phyloP scores from a whole-genome alignment of 208 protist species.

The Leishmania turanica region DNA sequence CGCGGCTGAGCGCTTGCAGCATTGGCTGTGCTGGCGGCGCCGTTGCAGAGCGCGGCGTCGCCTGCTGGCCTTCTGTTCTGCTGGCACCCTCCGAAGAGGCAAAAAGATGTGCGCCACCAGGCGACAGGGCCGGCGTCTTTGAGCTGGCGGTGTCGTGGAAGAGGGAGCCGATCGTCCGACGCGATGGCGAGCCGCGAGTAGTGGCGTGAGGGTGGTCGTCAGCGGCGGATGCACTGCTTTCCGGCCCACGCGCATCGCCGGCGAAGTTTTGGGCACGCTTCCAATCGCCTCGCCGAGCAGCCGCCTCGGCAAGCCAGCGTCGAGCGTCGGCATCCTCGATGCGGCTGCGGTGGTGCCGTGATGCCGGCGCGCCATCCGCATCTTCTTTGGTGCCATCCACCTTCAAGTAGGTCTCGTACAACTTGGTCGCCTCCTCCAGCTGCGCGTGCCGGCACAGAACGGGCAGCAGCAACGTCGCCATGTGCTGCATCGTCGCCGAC shows the following conservation, averaged over 20 bases:
- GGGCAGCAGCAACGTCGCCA: constrained; percentile 67
- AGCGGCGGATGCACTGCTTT: background rate
- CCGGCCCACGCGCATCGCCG: background rate
- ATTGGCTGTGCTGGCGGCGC: background rate
- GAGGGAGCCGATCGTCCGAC: constrained; percentile 19
- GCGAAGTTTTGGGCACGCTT: constrained; percentile 19
- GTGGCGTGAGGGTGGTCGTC: background rate
- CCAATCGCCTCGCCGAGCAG: constrained; percentile 66
- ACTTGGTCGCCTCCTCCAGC: constrained; percentile 37
- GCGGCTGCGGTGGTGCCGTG: constrained; percentile 1
- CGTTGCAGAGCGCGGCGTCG: background rate
- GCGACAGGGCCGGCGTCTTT: background rate
- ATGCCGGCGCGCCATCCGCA: background rate
- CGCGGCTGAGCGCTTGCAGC: constrained; percentile 18
- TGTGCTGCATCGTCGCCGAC: constrained; percentile 56
- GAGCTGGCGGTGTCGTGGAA: constrained; percentile 6
- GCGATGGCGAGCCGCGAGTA: background rate
- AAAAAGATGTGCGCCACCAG: background rate
- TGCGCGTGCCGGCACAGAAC: constrained; percentile 54
- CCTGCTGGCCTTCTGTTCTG: background rate
- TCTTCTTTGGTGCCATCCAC: background rate
- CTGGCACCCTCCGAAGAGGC: background rate
- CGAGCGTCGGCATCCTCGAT: constrained; percentile 35
- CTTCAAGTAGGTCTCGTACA: constrained; percentile 45
- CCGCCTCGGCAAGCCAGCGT: constrained; percentile 71